Evolutionary conservation across 1,284 basidiomycete species (phyloP).

Genomic region (Wallemia ichthyophaga): DNA sequence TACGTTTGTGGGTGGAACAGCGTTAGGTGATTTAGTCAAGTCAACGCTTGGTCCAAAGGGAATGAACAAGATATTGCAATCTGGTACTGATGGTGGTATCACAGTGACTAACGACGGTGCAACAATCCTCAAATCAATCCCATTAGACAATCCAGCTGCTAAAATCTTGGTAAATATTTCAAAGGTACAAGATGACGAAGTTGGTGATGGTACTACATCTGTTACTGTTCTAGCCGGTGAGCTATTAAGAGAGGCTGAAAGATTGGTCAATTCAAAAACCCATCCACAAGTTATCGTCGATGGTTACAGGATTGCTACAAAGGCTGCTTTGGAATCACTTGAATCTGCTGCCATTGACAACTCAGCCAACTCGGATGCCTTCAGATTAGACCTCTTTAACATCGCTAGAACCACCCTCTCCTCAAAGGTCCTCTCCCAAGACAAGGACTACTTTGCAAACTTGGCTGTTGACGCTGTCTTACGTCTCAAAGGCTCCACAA

Average conservation of each 20-base stretch:
- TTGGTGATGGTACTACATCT: constrained; percentile 86
- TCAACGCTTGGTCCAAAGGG: constrained; percentile 93
- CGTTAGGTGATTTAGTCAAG: constrained; percentile 79
- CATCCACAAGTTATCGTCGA: constrained; percentile 99
- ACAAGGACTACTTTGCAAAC: constrained; percentile 97
- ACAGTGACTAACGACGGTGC: constrained; percentile 97
- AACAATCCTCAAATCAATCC: constrained; percentile 88
- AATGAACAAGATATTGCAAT: constrained; percentile 88
- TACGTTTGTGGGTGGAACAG: constrained; percentile 87
- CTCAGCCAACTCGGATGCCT: constrained; percentile 43
- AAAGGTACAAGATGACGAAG: constrained; percentile 98
- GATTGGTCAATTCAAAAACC: constrained; percentile 67
- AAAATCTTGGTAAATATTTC: constrained; percentile 99
- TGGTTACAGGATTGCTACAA: constrained; percentile 76
- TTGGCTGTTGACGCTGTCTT: constrained; percentile 92
- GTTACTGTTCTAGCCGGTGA: constrained; percentile 85
- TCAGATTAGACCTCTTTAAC: constrained; percentile 75
- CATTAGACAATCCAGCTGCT: constrained; percentile 91
- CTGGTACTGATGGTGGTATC: constrained; percentile 63
- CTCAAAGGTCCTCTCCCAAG: constrained; percentile 83
- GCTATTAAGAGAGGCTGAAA: constrained; percentile 78
- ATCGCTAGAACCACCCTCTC: constrained; percentile 88
- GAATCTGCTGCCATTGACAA: constrained; percentile 57
- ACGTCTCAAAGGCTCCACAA: constrained; percentile 77
- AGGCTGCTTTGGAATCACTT: constrained; percentile 54